Evolutionary conservation across 1,284 basidiomycete species (phyloP).

Genomic region (Tetrapyrgos nigripes): DNA sequence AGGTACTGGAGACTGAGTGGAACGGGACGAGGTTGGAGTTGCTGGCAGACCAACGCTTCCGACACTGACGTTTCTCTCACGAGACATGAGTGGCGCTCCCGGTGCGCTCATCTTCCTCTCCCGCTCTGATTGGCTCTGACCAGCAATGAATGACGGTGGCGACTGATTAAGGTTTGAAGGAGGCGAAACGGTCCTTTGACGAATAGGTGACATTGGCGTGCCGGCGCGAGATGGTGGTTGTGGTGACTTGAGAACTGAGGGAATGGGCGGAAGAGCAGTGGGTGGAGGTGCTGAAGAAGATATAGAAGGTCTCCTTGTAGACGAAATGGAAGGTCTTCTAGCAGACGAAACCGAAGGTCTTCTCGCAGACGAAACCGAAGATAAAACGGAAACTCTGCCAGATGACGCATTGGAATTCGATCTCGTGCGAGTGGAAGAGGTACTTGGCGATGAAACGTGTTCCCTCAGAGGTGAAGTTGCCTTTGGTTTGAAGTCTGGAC

Average conservation of each 20-base stretch:
- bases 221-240: background rate
- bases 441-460: background rate
- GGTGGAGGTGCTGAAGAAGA: background rate
- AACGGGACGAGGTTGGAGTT: no score
- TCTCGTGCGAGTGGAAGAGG: background rate
- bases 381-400: background rate
- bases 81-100: no score
- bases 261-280: background rate
- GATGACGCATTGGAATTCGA: background rate
- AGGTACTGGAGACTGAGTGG: background rate
- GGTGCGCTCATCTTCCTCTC: slow-evolving; percentile 81
- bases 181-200: background rate
- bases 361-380: background rate
- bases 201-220: background rate
- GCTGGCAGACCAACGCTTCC: no score
- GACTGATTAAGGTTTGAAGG: background rate
- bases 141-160: slow-evolving; percentile 1
- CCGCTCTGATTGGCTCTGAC: slow-evolving; percentile 39
- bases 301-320: background rate
- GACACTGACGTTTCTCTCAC: no score
- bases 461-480: background rate
- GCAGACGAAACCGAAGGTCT: background rate
- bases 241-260: background rate
- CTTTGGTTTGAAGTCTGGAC: background rate
- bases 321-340: background rate